Base-by-base conservation (phyloP, 345 rosid species). In the Rhizophora mangle region DNA sequence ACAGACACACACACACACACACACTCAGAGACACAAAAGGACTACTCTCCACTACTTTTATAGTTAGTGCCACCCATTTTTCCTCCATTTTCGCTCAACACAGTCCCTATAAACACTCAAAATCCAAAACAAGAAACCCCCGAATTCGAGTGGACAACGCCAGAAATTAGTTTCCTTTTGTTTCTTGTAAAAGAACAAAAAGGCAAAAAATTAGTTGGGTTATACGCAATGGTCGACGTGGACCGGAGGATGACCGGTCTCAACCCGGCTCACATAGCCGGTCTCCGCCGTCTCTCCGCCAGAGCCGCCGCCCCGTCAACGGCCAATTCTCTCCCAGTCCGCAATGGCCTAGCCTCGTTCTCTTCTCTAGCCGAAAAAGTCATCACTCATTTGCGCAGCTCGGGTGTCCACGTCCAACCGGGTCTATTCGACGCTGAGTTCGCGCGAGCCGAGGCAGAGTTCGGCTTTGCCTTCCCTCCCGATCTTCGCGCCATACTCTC, bases 241-340 rank as follows among this genome's bases (percentile, higher is more conserved):
- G 99, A 95, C 89, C 86, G 99, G 79, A 86, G 99, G 49, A 85
- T 90, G 91, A 70, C 87, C 78, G 94, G 96, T 72, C 92, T 92
- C 19, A 89, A 88, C 52, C 99, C 96, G 76, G 86, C 91, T 32
- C 96, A 95, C 76, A 62, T 88, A 13, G 97, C 99, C 9, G 99
- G 96, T 36, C 82, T 92, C 68, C 99, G 97, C 68, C 97, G 99
- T 63, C 88, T 95, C 63, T 95, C 97, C 2, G 97, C 96, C 36
- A 80, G 97, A 0, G 99, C 99, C 31, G 86, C 97, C 26, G 93
- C 96, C 56, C 88, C 89, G 24, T 75, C 88, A 2, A 65, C 87
- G 3, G 67, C 86, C 0, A 29, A 86, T 1, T 31, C 88, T 5
- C 77, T 52, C 29, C 79, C 90, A 0, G 81, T 79, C 5, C 93